Percentiles rank a stretch among this genome's conserved stretches.
Evolutionary conservation across 2,329 filamentous ascomycete species (phyloP).

Genomic region (Myotisia sp.): DNA sequence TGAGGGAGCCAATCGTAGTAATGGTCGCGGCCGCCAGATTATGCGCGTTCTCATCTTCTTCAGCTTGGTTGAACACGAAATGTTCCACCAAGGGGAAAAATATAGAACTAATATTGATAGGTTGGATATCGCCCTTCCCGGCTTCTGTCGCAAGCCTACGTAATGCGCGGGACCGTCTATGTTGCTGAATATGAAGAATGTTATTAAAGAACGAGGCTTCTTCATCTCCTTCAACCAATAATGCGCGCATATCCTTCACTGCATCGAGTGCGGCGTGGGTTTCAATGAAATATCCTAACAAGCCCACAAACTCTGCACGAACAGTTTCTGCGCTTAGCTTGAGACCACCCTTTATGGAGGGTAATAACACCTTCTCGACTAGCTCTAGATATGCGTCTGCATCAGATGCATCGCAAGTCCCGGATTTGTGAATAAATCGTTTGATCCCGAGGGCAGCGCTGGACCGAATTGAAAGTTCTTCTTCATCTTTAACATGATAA

Average conservation of each 20-base stretch:
- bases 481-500: slow-evolving; percentile 70
- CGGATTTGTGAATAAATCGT: slow-evolving; percentile 55
- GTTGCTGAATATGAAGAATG: slow-evolving; percentile 75
- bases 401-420: slow-evolving; percentile 29
- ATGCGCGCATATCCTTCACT: slow-evolving; percentile 56
- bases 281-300: slow-evolving; percentile 65
- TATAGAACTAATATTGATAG: slow-evolving; percentile 68
- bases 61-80: slow-evolving; percentile 72
- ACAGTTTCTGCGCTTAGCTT: slow-evolving; percentile 71
- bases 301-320: slow-evolving; percentile 63
- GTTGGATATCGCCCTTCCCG: slow-evolving; percentile 48
- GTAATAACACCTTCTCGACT: slow-evolving; percentile 52
- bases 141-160: slow-evolving; percentile 60
- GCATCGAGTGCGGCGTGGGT: slow-evolving; percentile 54
- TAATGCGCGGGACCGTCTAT: slow-evolving; percentile 71
- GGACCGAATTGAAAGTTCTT: slow-evolving; percentile 71
- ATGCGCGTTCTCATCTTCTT: slow-evolving; percentile 63
- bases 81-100: slow-evolving; percentile 88
- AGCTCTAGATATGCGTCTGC: slow-evolving; percentile 42
- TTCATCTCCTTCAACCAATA: slow-evolving; percentile 59
- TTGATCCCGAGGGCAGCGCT: slow-evolving; percentile 73
- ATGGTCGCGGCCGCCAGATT: slow-evolving; percentile 77
- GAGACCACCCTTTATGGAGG: slow-evolving; percentile 61
- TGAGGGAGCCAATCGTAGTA: slow-evolving; percentile 60
- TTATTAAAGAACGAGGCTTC: slow-evolving; percentile 85